Percentiles rank a stretch among this genome's conserved stretches.
These are phyloP conservation scores for Aegilops bicornis DNA, from an alignment of 176 grass and related monocot species.

Conservation along the genomic window DNA sequence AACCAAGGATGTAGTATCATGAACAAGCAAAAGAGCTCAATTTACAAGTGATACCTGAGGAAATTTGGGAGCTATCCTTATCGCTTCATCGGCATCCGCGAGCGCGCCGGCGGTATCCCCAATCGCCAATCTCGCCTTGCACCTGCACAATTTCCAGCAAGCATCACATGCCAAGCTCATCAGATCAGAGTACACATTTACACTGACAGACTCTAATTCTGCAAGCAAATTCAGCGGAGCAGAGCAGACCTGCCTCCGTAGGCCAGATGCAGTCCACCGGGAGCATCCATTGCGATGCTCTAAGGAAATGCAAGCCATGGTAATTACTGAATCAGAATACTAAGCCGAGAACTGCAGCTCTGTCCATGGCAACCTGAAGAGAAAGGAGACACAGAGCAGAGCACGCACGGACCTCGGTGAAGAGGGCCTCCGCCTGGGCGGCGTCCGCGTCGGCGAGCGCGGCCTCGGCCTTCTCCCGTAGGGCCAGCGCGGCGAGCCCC, in stretches of 20 bases:
- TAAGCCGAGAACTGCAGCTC: not conserved
- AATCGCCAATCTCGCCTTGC: slow-evolving; percentile 59
- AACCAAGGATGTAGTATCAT: not conserved
- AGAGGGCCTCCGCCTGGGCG: slow-evolving; percentile 62
- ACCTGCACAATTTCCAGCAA: slow-evolving; percentile 51
- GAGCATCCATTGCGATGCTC: slow-evolving; percentile 53
- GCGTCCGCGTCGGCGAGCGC: slow-evolving; percentile 49
- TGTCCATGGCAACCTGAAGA: not conserved
- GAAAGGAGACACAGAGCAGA: not conserved
- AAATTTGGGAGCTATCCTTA: slow-evolving; percentile 57
- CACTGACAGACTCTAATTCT: not conserved
- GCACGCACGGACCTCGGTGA: slow-evolving; percentile 51
- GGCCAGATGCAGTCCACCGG: slow-evolving; percentile 60
- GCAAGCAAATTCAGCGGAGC: not conserved
- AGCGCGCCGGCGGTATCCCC: slow-evolving; percentile 47
- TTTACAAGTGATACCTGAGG: slow-evolving; percentile 39
- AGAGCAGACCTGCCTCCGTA: slow-evolving; percentile 60
- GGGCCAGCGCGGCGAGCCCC: slow-evolving; percentile 55
- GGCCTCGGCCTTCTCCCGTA: slow-evolving; percentile 59
- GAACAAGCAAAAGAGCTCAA: not conserved
- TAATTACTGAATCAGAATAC: not conserved
- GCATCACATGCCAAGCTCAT: not conserved
- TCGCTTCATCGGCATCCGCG: slow-evolving; percentile 63
- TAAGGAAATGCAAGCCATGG: not conserved
- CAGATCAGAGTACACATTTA: not conserved